These are phyloP conservation scores for Phytophthora lateralis DNA, from an alignment of 352 stramenopile genomes.

Conservation along the genomic window DNA sequence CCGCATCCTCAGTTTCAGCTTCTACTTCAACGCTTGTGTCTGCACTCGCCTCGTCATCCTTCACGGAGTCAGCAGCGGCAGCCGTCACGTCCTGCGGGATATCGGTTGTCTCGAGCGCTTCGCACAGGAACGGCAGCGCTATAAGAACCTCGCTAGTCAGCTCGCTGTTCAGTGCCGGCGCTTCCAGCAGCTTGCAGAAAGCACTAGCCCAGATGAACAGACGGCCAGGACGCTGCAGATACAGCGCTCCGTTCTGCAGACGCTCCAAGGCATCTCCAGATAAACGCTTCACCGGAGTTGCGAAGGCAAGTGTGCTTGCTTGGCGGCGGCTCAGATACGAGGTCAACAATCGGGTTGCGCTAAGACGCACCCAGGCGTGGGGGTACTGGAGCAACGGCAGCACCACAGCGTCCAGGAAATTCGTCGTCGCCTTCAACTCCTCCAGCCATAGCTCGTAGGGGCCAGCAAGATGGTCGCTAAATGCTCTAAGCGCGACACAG, in stretches of 20 bases:
- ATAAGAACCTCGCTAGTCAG: slow-evolving; percentile 63
- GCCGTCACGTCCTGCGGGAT: slow-evolving; percentile 71
- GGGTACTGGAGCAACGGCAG: slow-evolving; percentile 74
- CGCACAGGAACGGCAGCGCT: slow-evolving; percentile 65
- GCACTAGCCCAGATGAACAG: slow-evolving; percentile 67
- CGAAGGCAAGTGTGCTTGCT: slow-evolving; percentile 47
- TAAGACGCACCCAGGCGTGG: slow-evolving; percentile 74
- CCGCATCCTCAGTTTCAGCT: slow-evolving; percentile 6
- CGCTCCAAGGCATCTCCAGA: slow-evolving; percentile 20
- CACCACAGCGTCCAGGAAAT: slow-evolving; percentile 56
- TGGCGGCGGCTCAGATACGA: slow-evolving; percentile 71
- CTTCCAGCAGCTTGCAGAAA: slow-evolving; percentile 76
- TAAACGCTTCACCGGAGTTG: slow-evolving; percentile 37
- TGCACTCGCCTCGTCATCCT: slow-evolving; percentile 23
- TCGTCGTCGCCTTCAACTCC: slow-evolving; percentile 18
- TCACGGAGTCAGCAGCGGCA: slow-evolving; percentile 22
- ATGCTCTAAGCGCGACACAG: slow-evolving; percentile 64
- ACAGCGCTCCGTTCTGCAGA: slow-evolving; percentile 45
- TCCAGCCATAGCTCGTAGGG: slow-evolving; percentile 72
- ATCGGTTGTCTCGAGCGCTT: slow-evolving; percentile 54
- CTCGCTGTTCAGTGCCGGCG: slow-evolving; percentile 51
- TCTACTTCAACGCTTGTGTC: slow-evolving; percentile 17
- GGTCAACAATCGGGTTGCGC: slow-evolving; percentile 57
- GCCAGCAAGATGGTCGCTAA: slow-evolving; percentile 64
- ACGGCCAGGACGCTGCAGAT: slow-evolving; percentile 56